phyloP scores from a whole-genome alignment of 192 early-diverging fungal genomes.

The Jimgerdemannia lactiflua region DNA sequence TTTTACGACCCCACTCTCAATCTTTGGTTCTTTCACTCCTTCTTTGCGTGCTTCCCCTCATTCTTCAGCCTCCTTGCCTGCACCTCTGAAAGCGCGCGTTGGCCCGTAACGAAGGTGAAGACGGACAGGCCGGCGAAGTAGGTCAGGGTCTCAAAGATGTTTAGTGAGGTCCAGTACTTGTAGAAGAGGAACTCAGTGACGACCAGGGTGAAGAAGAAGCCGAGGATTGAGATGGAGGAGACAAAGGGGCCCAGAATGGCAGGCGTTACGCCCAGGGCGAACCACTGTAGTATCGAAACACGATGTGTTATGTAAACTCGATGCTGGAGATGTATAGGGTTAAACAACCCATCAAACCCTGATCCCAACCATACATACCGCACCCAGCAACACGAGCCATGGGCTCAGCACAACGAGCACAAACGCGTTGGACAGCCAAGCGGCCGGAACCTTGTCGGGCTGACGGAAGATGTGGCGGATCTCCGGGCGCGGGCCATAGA shows the following conservation, averaged over 20 bases:
- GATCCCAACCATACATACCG: conserved; percentile 27
- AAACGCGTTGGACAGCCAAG: conserved; percentile 35
- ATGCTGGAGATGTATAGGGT: not conserved
- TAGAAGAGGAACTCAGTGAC: conserved; percentile 45
- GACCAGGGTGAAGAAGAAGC: conserved; percentile 42
- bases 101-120: conserved; percentile 39
- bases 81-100: conserved; percentile 38
- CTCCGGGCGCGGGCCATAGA: conserved; percentile 36
- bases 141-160: conserved; percentile 46
- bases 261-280: conserved; percentile 38
- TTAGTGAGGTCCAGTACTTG: conserved; percentile 48
- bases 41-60: not conserved
- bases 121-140: conserved; percentile 34
- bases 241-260: conserved; percentile 7
- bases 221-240: conserved; percentile 18
- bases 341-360: no score
- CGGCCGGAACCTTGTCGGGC: conserved; percentile 42
- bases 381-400: conserved; percentile 32
- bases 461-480: conserved; percentile 50
- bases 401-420: conserved; percentile 38
- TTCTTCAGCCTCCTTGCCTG: conserved; percentile 12
- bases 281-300: conserved; percentile 29
- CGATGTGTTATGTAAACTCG: no score
- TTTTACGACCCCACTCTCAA: not conserved
- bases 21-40: not conserved